Evolutionary conservation across 2,329 filamentous ascomycete species (phyloP).

Genomic region (Emergomyces orientalis): DNA sequence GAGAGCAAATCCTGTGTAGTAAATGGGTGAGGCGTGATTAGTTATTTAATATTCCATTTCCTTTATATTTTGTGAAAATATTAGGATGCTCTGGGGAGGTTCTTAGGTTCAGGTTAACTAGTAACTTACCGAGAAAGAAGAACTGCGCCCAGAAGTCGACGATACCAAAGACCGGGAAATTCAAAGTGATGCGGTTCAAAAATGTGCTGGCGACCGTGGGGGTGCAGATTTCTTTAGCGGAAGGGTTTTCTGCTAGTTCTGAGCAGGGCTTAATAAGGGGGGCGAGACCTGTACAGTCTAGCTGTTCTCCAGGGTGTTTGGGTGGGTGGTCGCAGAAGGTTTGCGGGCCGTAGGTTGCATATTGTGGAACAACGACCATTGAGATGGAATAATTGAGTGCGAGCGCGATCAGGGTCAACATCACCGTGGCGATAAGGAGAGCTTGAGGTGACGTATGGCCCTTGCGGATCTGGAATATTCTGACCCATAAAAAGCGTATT

Average conservation of each 20-base stretch:
- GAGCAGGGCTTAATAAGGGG: slow-evolving; percentile 73
- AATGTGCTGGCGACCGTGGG: slow-evolving; percentile 87
- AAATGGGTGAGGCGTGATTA: background rate
- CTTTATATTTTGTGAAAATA: background rate
- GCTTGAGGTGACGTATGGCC: slow-evolving; percentile 87
- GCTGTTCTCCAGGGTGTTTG: slow-evolving; percentile 52
- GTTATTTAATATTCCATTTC: background rate
- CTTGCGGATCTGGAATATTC: slow-evolving; percentile 81
- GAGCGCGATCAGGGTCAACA: slow-evolving; percentile 80
- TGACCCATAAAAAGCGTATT: slow-evolving; percentile 93
- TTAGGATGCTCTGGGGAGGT: too few species aligned
- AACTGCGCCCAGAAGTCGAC: slow-evolving; percentile 97
- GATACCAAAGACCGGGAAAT: slow-evolving; percentile 89
- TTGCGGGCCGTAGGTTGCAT: slow-evolving; percentile 87
- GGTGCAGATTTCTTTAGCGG: slow-evolving; percentile 75
- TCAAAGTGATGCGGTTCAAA: slow-evolving; percentile 81
- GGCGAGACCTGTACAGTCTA: slow-evolving; percentile 61
- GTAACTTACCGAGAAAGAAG: slow-evolving; percentile 59
- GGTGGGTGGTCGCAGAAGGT: slow-evolving; percentile 76
- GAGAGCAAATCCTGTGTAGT: slow-evolving; percentile 56
- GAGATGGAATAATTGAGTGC: slow-evolving; percentile 88
- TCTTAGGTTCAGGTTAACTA: background rate
- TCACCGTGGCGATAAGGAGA: slow-evolving; percentile 77
- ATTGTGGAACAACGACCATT: slow-evolving; percentile 93
- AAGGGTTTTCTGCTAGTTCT: slow-evolving; percentile 60